These are phyloP conservation scores for Phlyctochytrium bullatum DNA, from an alignment of 192 early-diverging fungal species.

Conservation along the genomic window DNA sequence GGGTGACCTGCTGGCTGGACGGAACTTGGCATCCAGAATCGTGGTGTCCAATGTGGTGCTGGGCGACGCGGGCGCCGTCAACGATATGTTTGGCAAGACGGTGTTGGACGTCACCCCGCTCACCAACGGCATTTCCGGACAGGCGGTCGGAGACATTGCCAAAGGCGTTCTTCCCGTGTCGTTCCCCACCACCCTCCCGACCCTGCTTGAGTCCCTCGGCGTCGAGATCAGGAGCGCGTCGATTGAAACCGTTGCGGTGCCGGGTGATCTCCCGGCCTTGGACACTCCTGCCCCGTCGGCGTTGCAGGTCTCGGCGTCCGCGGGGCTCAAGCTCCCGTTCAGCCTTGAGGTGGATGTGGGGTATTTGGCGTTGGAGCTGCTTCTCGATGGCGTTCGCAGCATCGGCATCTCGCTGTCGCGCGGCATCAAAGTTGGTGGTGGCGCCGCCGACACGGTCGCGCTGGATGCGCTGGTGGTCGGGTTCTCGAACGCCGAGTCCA, in stretches of 20 bases:
- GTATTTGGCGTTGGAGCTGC: background rate
- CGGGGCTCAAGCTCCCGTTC: background rate
- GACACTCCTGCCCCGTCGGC: background rate
- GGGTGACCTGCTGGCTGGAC: background rate
- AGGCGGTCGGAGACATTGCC: background rate
- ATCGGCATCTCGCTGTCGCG: background rate
- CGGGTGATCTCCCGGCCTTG: background rate
- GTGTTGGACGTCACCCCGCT: background rate
- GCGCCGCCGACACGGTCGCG: background rate
- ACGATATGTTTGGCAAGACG: background rate
- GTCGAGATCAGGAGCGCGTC: background rate
- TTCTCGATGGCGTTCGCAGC: background rate
- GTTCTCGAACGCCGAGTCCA: constrained; percentile 2
- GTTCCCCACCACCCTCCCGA: background rate
- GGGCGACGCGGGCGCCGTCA: background rate
- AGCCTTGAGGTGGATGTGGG: background rate
- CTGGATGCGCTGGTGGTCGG: background rate
- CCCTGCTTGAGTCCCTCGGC: background rate
- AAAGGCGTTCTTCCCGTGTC: constrained; percentile 1
- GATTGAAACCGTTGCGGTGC: background rate
- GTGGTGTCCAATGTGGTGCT: background rate
- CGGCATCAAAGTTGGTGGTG: background rate
- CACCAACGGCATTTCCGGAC: background rate
- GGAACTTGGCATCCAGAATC: background rate
- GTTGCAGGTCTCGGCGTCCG: background rate